A percentile compares a stretch with the other conserved stretches of the same genome.
Evolutionary conservation across 805 yeast genomes (phyloP).

Genomic region (Kodamaea kakaduensis): DNA sequence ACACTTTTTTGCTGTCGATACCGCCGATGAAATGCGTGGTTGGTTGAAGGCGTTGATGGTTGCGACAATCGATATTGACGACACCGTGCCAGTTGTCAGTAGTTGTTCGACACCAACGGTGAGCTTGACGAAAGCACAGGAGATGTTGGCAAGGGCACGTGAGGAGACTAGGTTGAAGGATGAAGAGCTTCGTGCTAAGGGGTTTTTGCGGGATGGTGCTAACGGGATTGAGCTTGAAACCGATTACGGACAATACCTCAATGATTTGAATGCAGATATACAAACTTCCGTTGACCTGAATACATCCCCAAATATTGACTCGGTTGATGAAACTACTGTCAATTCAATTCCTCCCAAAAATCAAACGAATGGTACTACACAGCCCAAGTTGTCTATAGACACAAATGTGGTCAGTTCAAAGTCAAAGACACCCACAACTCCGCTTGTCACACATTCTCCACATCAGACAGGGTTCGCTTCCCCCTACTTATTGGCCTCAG

Average conservation of each 20-base stretch:
- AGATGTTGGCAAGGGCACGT: constrained; percentile 74
- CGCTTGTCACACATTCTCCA: constrained; percentile 23
- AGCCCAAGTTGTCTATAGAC: constrained; percentile 32
- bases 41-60: constrained; percentile 96
- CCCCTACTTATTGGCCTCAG: constrained; percentile 65
- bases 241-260: constrained; percentile 12
- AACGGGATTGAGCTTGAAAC: constrained; percentile 7
- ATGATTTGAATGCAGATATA: constrained; percentile 14
- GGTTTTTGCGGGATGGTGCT: constrained; percentile 25
- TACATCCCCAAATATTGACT: constrained; percentile 29
- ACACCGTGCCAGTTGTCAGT: constrained; percentile 83
- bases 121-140: constrained; percentile 81
- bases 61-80: constrained; percentile 95
- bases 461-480: constrained; percentile 53
- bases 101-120: constrained; percentile 96
- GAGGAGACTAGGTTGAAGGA: constrained; percentile 62
- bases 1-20: constrained; percentile 93
- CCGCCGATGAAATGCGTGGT: constrained; percentile 82
- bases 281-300: constrained; percentile 26
- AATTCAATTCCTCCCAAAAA: constrained; percentile 17
- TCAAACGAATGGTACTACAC: constrained; percentile 7
- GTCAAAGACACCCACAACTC: constrained; percentile 35
- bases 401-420: constrained; percentile 20
- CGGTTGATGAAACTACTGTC: constrained; percentile 31
- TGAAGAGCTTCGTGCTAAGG: constrained; percentile 45